Evolutionary conservation across 2,329 filamentous ascomycete genomes (phyloP), one percentile per base, ranked within the genome.

Genomic region (Ophiostoma sp.): DNA sequence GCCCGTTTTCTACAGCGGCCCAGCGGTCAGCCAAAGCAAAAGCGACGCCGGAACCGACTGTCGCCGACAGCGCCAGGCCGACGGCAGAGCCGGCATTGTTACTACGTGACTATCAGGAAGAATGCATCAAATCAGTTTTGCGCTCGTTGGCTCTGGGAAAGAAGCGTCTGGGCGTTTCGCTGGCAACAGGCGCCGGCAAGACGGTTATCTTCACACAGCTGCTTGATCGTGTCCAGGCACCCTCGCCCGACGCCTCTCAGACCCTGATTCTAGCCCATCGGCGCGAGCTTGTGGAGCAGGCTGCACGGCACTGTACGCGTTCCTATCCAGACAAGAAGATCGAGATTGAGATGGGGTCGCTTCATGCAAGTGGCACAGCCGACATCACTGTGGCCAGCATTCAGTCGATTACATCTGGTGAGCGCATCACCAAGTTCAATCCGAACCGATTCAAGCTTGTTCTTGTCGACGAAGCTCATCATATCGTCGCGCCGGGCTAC

Each of bases 181-280:
- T 97, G 47, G 93, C 93, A 2, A 97, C 93, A 3, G 93, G 93
- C 0, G 88, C 90, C 71, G 93, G 93, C 5, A 97, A 97, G 77
- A 97, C 93, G 7, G 92, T 99, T 75, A 93, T 99, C 74, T 99
- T 99, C 80, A 98, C 94, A 12, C 93, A 97, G 76, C 84, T 99
- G 63, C 96, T 99, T 71, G 87, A 91, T 74, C 89, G 91, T 69
- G 82, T 98, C 66, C 77, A 81, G 66, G 78, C 88, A 5, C 81
- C 81, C 11, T 80, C 81, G 66, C 76, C 83, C 42, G 76, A 79
- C 70, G 89, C 89, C 36, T 86, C 86, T 1, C 92, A 92, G 76
- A 96, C 94, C 0, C 83, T 99, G 69, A 96, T 99, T 72, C 82
- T 99, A 60, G 95, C 93, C 16, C 95, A 99, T 78, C 88, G 95